Evolutionary conservation across 2,329 filamentous ascomycete species (phyloP), one percentile per base, ranked within the genome.

Genomic region (Lasiodiplodia sp.): DNA sequence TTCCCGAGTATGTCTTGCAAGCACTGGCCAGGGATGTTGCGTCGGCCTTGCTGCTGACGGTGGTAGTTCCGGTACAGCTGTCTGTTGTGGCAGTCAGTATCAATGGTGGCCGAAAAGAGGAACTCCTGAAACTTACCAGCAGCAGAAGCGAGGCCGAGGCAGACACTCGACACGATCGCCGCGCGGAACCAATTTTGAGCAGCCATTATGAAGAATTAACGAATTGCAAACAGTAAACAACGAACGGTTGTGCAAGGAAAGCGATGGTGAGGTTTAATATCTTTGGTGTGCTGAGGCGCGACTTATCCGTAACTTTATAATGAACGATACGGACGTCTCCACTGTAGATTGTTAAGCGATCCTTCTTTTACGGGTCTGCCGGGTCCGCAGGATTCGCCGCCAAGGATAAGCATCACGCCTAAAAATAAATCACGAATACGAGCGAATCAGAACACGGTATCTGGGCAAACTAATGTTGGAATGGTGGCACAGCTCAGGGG

Each of bases 1-100:
- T 62, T 18, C 57, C 57, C 40, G 57, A 62, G 40, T 62, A 62
- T 21, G 57, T 62, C 38, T 62, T 62, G 40, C 57, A 62, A 4
- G 57, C 57, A 25, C 49, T 49, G 25, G 57, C 57, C 16, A 62
- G 31, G 16, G 57, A 62, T 34, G 57, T 62, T 62, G 57, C 57
- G 40, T 25, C 57, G 40, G 57, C 23, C 16, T 31, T 21, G 10
- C 57, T 44, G 57, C 23, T 25, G 31, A 62, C 34, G 4, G 57
- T 62, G n/a, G 57, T 62, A 28, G 57, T 62, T 31, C 57, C 57
- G 57, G 57, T 34, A 21, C 57, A 62, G 47, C n/a, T 14, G 57
- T 62, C 57, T 62, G 40, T 34, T 62, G 40, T 21, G 28, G 28
- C 28, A 16, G 57, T 62, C 57, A 51, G 57, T 34, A 47, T 62